phyloP scores from a whole-genome alignment of 139 green algal species.

The Chlorella sp. region DNA sequence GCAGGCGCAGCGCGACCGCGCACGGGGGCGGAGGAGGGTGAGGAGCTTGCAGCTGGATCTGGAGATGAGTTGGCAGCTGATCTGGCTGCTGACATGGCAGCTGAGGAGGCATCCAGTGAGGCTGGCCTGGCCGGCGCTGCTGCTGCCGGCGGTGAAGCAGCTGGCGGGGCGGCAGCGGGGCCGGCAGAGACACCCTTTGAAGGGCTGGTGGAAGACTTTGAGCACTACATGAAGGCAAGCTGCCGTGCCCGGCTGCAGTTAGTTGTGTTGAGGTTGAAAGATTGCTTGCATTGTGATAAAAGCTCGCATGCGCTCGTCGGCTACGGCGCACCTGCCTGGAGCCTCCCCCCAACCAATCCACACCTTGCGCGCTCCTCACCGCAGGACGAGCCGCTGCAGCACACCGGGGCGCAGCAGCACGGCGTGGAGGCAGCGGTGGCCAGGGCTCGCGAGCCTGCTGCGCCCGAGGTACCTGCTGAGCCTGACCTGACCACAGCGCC shows the following conservation, averaged over 20 bases:
- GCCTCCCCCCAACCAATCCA: too few relatives aligned
- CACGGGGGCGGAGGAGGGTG: too few relatives aligned
- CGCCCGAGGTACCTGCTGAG: background rate
- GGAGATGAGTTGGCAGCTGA: too few relatives aligned
- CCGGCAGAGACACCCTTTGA: background rate
- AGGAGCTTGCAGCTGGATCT: too few relatives aligned
- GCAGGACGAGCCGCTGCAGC: conserved; percentile 2
- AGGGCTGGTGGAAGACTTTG: background rate
- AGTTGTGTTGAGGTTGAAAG: too few relatives aligned
- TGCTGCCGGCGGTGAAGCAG: background rate
- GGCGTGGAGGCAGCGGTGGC: background rate
- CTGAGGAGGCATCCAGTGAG: background rate
- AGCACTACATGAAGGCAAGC: conserved; percentile 7
- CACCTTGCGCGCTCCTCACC: too few relatives aligned
- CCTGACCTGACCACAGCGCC: background rate
- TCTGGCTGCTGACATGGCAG: too few relatives aligned
- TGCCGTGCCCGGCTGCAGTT: background rate
- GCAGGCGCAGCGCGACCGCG: too few relatives aligned
- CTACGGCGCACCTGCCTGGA: too few relatives aligned
- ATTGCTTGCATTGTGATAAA: too few relatives aligned
- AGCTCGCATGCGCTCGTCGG: too few relatives aligned
- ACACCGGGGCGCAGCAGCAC: background rate
- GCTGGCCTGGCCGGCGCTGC: background rate
- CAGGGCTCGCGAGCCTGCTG: background rate
- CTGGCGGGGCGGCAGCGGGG: too few relatives aligned